phyloP scores from a whole-genome alignment of 75 land plant genomes.

The Pinus albicaulis region DNA sequence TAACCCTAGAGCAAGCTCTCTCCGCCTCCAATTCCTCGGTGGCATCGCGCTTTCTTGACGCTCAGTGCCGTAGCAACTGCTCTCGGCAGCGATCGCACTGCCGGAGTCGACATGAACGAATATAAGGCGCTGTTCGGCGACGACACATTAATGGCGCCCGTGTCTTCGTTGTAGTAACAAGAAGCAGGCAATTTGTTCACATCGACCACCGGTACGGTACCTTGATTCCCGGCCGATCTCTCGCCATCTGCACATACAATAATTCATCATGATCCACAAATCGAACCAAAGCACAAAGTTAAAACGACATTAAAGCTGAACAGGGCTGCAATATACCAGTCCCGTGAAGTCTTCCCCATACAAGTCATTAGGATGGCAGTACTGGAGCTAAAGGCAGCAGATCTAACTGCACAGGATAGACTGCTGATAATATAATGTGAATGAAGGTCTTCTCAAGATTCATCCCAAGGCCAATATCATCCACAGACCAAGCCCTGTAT shows the following conservation, averaged over 20 bases:
- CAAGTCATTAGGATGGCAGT: background rate
- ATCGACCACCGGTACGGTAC: background rate
- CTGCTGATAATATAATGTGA: too few relatives aligned
- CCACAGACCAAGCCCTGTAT: too few relatives aligned
- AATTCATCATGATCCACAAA: background rate
- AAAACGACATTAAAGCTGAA: background rate
- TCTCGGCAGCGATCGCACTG: slow-evolving; percentile 11
- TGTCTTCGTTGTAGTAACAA: background rate
- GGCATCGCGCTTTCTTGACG: slow-evolving; percentile 22
- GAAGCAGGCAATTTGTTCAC: background rate
- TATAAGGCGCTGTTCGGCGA: slow-evolving; percentile 33
- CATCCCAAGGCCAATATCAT: too few relatives aligned
- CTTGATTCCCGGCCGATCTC: background rate
- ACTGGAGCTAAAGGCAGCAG: background rate
- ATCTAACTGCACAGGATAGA: too few relatives aligned
- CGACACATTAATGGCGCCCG: background rate
- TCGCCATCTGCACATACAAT: background rate
- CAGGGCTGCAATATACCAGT: background rate
- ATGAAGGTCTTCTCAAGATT: too few relatives aligned
- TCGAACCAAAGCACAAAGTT: background rate
- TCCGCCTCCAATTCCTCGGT: slow-evolving; percentile 10
- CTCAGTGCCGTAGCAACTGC: background rate
- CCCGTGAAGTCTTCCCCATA: background rate
- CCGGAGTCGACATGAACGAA: slow-evolving; percentile 24
- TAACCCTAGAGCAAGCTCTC: slow-evolving; percentile 13